These are phyloP conservation scores for Oryza longistaminata DNA, from an alignment of 176 grass and related monocot species.

Conservation along the genomic window DNA sequence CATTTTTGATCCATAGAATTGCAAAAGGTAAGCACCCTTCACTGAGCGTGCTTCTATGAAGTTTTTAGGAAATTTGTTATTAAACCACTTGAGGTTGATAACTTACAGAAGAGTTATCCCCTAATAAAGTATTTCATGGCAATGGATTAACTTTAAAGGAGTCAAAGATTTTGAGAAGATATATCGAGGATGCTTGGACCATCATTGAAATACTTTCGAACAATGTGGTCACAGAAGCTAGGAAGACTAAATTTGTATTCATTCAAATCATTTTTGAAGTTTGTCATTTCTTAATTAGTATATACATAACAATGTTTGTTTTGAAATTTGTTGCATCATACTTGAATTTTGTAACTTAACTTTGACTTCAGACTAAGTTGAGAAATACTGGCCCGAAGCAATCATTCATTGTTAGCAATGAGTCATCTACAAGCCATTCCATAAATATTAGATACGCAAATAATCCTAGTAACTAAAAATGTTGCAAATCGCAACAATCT, in stretches of 20 bases:
- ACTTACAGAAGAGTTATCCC: constrained; percentile 44
- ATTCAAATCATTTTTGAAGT: not conserved
- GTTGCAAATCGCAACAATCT: too few relatives aligned
- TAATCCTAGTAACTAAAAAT: too few relatives aligned
- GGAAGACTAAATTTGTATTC: not conserved
- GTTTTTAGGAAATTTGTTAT: too few relatives aligned
- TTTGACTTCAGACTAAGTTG: constrained; percentile 25
- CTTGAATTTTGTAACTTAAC: not conserved
- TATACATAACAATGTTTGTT: not conserved
- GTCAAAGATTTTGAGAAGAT: not conserved
- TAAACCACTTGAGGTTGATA: constrained; percentile 36
- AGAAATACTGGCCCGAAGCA: not conserved
- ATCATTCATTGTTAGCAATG: constrained; percentile 34
- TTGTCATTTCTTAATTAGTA: too few relatives aligned
- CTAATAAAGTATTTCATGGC: constrained; percentile 55
- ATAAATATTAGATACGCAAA: too few relatives aligned
- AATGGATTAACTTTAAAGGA: constrained; percentile 49
- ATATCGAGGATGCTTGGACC: not conserved
- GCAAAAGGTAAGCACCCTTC: too few relatives aligned
- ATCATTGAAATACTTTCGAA: not conserved
- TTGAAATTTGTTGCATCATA: not conserved
- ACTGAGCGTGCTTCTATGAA: too few relatives aligned
- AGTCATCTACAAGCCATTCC: not conserved
- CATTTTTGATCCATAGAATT: too few relatives aligned
- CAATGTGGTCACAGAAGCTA: not conserved